Evolutionary conservation across 192 early-diverging fungal species (phyloP).

Genomic region (Coemansia sp.): DNA sequence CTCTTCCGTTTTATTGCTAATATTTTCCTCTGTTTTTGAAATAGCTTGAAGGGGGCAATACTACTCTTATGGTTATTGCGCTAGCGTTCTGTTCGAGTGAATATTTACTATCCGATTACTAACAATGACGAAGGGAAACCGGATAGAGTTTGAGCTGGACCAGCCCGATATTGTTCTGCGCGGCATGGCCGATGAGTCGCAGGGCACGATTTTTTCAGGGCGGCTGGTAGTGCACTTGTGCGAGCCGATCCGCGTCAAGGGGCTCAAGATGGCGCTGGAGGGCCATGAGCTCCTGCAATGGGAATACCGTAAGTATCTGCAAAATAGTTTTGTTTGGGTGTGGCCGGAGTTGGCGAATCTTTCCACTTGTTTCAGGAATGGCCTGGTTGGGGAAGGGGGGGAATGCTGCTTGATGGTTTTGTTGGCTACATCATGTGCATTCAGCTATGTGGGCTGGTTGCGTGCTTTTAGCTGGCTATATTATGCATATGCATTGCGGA

Average conservation of each 20-base stretch:
- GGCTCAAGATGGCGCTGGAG: slow-evolving; percentile 48
- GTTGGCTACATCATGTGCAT: too few species aligned
- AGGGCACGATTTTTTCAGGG: slow-evolving; percentile 55
- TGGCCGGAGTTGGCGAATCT: neutral
- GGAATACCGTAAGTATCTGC: slow-evolving; percentile 49
- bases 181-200: slow-evolving; percentile 48
- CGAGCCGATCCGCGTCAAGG: slow-evolving; percentile 58
- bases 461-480: too few species aligned
- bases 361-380: neutral
- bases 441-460: too few species aligned
- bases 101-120: neutral
- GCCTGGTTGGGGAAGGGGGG: neutral
- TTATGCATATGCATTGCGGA: slow-evolving; percentile 2
- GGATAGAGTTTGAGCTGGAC: slow-evolving; percentile 48
- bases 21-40: slow-evolving; percentile 4
- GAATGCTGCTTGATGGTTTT: too few species aligned
- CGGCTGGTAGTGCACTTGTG: slow-evolving; percentile 48
- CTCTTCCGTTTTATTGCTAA: neutral
- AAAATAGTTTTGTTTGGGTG: neutral
- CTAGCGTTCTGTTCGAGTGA: too few species aligned
- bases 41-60: too few species aligned
- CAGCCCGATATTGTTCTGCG: slow-evolving; percentile 51
- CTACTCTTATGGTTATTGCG: too few species aligned
- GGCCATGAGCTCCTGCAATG: slow-evolving; percentile 46
- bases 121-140: slow-evolving; percentile 39